These are phyloP conservation scores for Malassezia cuniculi DNA, from an alignment of 1,284 basidiomycete species.

Conservation along the genomic window DNA sequence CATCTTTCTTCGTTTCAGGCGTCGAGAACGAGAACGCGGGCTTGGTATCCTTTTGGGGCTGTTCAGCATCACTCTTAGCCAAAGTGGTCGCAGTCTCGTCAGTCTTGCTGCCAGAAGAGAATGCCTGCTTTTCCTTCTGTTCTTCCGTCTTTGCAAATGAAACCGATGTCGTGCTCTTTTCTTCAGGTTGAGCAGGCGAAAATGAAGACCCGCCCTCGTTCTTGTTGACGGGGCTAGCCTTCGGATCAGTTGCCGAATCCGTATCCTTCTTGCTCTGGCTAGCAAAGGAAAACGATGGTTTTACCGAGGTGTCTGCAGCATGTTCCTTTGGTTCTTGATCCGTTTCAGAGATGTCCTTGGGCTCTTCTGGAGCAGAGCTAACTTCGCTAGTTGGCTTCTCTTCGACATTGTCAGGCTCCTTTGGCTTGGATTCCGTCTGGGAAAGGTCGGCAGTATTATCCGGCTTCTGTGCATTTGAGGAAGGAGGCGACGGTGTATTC, in stretches of 20 bases:
- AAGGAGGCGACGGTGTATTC: too few species aligned
- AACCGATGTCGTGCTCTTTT: not conserved
- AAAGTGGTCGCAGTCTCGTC: too few species aligned
- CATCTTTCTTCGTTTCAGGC: not conserved
- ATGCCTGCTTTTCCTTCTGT: not conserved
- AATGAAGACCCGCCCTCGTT: not conserved
- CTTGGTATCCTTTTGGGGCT: not conserved
- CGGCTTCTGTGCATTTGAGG: not conserved
- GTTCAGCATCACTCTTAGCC: too few species aligned
- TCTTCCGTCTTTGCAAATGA: not conserved
- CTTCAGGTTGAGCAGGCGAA: conserved; percentile 9
- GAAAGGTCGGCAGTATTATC: not conserved
- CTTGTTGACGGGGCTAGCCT: conserved; percentile 1
- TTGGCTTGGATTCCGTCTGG: not conserved
- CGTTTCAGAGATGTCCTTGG: too few species aligned
- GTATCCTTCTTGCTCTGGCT: not conserved
- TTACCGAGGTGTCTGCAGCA: too few species aligned
- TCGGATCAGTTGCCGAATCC: not conserved
- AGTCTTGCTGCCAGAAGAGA: not conserved
- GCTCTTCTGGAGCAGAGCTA: too few species aligned
- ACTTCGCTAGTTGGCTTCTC: too few species aligned
- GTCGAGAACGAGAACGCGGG: not conserved
- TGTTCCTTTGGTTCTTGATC: too few species aligned
- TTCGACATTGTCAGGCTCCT: too few species aligned
- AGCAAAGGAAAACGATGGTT: not conserved